A percentile compares a stretch with the other conserved stretches of the same genome.
Evolutionary conservation across 352 stramenopile genomes (phyloP).

Genomic region (Elongisporangium senticosum): DNA sequence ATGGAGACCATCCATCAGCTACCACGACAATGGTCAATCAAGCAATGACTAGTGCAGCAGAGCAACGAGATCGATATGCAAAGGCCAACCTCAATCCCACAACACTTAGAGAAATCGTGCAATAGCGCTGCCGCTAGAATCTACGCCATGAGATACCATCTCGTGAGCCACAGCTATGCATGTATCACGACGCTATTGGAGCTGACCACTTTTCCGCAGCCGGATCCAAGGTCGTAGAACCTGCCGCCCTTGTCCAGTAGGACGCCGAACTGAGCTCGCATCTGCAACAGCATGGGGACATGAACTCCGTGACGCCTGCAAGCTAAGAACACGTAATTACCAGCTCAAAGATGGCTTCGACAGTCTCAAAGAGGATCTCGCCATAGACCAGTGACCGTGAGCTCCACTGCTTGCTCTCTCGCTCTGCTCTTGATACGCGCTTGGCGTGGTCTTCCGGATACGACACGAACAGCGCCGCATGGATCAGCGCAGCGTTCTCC

Average conservation of each 20-base stretch:
- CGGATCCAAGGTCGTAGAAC: constrained; percentile 68
- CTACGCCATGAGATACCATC: constrained; percentile 17
- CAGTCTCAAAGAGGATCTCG: constrained; percentile 54
- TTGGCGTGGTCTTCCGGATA: constrained; percentile 44
- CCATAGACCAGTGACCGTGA: constrained; percentile 64
- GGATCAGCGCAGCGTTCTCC: constrained; percentile 28
- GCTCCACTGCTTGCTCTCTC: constrained; percentile 54
- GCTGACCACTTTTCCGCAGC: constrained; percentile 67
- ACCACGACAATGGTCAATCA: no score
- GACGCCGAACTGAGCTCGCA: constrained; percentile 52
- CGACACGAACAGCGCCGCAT: constrained; percentile 43
- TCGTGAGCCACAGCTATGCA: neutral
- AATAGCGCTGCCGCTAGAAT: constrained; percentile 50
- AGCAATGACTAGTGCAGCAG: neutral
- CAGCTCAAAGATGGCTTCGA: constrained; percentile 53
- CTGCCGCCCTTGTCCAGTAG: constrained; percentile 55
- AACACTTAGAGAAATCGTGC: constrained; percentile 65
- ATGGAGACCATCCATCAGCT: constrained; percentile 56
- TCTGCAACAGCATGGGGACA: constrained; percentile 14
- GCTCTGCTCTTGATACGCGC: constrained; percentile 54
- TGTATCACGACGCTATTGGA: no score
- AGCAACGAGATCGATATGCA: neutral
- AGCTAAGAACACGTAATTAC: constrained; percentile 12
- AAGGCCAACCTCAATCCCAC: constrained; percentile 39
- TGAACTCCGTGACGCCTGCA: neutral